Conservation (phyloP, 768 basidiomycete genomes). For the Rhizopogon vesiculosus region DNA sequence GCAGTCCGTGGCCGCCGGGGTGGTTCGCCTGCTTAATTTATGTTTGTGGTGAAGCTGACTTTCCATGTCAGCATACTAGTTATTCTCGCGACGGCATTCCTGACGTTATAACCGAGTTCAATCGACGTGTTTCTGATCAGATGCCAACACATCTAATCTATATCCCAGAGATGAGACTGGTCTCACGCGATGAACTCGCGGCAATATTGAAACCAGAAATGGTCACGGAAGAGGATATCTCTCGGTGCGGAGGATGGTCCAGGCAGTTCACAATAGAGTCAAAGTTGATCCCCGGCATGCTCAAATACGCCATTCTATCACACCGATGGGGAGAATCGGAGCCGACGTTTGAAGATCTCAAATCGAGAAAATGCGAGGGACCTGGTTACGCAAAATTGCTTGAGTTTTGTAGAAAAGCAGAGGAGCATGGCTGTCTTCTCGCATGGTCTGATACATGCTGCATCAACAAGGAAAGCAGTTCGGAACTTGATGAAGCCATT, state of each 20-base stretch:
- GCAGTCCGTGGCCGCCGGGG: no score
- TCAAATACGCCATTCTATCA: constrained; percentile 5
- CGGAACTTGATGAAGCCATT: constrained; percentile 2
- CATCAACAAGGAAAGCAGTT: constrained; percentile 9
- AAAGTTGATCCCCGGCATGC: not conserved
- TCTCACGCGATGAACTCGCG: constrained; percentile 11
- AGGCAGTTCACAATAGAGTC: constrained; percentile 4
- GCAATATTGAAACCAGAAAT: constrained; percentile 9
- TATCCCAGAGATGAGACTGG: constrained; percentile 6
- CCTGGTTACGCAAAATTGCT: not conserved
- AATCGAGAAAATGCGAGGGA: not conserved
- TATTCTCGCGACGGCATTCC: not conserved
- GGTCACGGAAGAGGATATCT: constrained; percentile 5
- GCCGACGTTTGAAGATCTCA: not conserved
- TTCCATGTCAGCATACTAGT: no score
- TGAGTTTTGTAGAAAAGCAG: constrained; percentile 1
- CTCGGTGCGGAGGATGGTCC: not conserved
- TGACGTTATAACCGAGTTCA: constrained; percentile 5
- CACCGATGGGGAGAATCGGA: constrained; percentile 4
- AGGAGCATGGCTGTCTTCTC: not conserved
- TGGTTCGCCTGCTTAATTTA: no score
- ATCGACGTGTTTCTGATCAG: constrained; percentile 12
- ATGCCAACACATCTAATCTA: constrained; percentile 15
- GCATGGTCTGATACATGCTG: constrained; percentile 8
- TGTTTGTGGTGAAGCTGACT: no score